A percentile compares a stretch with the other conserved stretches of the same genome.
Evolutionary conservation across 2,329 filamentous ascomycete genomes (phyloP).

Genomic region (Fusarium camptoceras): DNA sequence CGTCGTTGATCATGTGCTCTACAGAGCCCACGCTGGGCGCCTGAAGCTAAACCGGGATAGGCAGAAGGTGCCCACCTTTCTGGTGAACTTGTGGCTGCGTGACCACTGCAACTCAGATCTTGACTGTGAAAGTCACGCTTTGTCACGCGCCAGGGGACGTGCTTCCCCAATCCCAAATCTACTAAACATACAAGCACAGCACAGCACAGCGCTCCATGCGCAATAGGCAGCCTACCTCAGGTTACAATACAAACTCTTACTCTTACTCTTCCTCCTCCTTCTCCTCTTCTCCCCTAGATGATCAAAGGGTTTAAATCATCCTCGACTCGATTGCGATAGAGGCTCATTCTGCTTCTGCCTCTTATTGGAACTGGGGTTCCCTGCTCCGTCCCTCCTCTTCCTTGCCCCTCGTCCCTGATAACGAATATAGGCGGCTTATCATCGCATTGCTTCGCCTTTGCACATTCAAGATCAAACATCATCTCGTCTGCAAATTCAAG

Average conservation of each 20-base stretch:
- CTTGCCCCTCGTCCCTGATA: constrained; percentile 43
- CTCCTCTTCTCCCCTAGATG: neutral
- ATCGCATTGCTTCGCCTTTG: constrained; percentile 34
- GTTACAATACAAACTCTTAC: neutral
- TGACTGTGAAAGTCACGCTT: constrained; percentile 42
- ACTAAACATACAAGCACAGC: neutral
- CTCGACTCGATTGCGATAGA: constrained; percentile 9
- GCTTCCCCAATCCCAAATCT: constrained; percentile 34
- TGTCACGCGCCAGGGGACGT: constrained; percentile 42
- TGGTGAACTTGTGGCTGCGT: constrained; percentile 38
- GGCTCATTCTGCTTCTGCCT: neutral
- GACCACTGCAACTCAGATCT: constrained; percentile 32
- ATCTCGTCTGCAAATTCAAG: neutral
- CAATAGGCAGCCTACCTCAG: neutral
- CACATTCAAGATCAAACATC: constrained; percentile 30
- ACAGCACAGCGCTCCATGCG: neutral
- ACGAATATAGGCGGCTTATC: constrained; percentile 44
- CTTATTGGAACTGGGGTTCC: constrained; percentile 17
- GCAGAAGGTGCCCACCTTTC: constrained; percentile 34
- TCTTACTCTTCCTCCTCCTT: neutral
- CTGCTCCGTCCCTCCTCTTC: constrained; percentile 14
- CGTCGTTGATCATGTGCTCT: constrained; percentile 43
- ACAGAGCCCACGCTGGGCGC: constrained; percentile 31
- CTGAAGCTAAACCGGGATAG: constrained; percentile 27
- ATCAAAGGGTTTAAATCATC: neutral